phyloP scores from a whole-genome alignment of 1,284 basidiomycete genomes.

The Athelia sp. region DNA sequence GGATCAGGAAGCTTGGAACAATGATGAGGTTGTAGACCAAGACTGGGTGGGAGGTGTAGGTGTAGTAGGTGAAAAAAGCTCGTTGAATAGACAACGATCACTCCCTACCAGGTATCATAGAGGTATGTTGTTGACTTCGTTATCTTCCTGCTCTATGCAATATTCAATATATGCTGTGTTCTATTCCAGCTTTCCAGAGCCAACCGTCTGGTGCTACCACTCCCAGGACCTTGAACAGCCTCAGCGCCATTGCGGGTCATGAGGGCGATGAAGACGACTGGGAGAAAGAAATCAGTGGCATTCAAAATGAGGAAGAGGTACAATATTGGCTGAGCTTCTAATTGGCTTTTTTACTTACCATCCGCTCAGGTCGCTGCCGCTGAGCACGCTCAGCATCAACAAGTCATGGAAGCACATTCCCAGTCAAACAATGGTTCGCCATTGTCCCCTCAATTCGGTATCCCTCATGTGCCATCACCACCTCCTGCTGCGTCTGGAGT shows the following conservation, averaged over 20 bases:
- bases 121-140: slow-evolving; percentile 37
- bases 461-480: slow-evolving; percentile 56
- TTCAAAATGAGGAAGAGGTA: slow-evolving; percentile 60
- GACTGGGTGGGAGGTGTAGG: slow-evolving; percentile 78
- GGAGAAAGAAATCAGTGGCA: slow-evolving; percentile 62
- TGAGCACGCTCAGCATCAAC: slow-evolving; percentile 43
- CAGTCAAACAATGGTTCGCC: slow-evolving; percentile 47
- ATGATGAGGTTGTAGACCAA: slow-evolving; percentile 72
- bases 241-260: slow-evolving; percentile 76
- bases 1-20: slow-evolving; percentile 58
- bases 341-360: slow-evolving; percentile 1
- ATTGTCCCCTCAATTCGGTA: slow-evolving; percentile 54
- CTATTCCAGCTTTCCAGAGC: slow-evolving; percentile 37
- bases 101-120: slow-evolving; percentile 77
- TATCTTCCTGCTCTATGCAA: slow-evolving; percentile 8
- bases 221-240: slow-evolving; percentile 72
- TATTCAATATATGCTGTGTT: slow-evolving; percentile 5
- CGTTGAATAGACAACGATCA: slow-evolving; percentile 74
- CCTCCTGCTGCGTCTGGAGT: slow-evolving; percentile 64
- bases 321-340: slow-evolving; percentile 8
- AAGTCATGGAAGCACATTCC: slow-evolving; percentile 41
- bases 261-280: slow-evolving; percentile 83
- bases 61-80: slow-evolving; percentile 75
- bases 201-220: slow-evolving; percentile 54
- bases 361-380: slow-evolving; percentile 16